Percentiles rank a stretch among this genome's conserved stretches.
Conservation (phyloP, 176 grass and related monocot species). For the Otatea glauca region DNA sequence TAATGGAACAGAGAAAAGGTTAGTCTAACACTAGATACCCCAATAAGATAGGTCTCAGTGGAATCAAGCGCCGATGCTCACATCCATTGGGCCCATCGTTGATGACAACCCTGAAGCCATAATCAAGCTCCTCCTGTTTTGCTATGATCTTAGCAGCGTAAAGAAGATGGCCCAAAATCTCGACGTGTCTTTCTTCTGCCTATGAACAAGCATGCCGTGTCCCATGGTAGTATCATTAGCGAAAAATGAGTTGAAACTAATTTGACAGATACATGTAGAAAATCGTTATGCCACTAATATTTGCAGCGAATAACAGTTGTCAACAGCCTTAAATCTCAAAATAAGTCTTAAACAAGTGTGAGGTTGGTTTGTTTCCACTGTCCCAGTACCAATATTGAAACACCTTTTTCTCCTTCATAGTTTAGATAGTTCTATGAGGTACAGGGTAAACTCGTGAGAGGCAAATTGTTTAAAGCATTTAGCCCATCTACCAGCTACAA, state of each 20-base stretch:
- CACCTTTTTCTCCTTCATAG: too few relatives aligned
- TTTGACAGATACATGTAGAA: not conserved
- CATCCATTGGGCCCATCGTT: slow-evolving; percentile 71
- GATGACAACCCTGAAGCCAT: slow-evolving; percentile 75
- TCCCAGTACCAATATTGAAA: too few relatives aligned
- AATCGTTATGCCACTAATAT: not conserved
- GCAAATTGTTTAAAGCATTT: not conserved
- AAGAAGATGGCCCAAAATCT: slow-evolving; percentile 63
- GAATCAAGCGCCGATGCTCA: slow-evolving; percentile 34
- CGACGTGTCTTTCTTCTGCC: slow-evolving; percentile 70
- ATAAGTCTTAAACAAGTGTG: not conserved
- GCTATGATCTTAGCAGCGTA: slow-evolving; percentile 64
- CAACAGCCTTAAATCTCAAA: not conserved
- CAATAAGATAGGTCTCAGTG: slow-evolving; percentile 19
- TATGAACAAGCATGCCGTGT: slow-evolving; percentile 36
- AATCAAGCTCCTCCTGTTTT: slow-evolving; percentile 67
- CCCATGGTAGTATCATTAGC: not conserved
- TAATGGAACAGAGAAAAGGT: not conserved
- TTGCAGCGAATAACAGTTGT: not conserved
- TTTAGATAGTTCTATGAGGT: not conserved
- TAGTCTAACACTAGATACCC: not conserved
- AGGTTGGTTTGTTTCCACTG: not conserved
- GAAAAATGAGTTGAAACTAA: not conserved
- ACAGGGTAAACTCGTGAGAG: too few relatives aligned
- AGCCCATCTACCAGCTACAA: not conserved